Conservation (phyloP, 345 rosid genomes). For the Arabidopsis arenosa region DNA sequence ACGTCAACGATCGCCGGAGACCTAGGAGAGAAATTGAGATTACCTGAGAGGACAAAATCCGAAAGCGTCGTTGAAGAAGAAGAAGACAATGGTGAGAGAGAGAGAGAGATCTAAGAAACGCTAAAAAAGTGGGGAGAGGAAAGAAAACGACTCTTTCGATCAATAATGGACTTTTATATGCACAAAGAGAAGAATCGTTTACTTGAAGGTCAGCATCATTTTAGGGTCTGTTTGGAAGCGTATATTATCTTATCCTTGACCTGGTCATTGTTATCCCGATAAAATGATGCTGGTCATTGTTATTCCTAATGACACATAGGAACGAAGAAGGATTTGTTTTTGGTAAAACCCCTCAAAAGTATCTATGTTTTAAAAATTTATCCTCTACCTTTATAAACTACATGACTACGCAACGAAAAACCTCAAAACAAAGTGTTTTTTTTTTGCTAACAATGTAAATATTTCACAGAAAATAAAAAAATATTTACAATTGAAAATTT, state of each 20-base stretch:
- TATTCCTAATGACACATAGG: no score
- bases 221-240: conserved; percentile 39
- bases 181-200: conserved; percentile 37
- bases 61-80: conserved; percentile 27
- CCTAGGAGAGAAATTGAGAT: conserved; percentile 26
- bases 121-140: conserved; percentile 4
- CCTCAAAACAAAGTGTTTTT: background rate
- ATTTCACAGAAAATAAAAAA: no score
- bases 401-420: no score
- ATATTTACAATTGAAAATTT: no score
- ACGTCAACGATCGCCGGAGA: conserved; percentile 30
- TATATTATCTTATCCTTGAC: conserved; percentile 25
- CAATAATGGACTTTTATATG: conserved; percentile 38
- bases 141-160: background rate
- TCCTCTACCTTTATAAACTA: no score
- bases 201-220: conserved; percentile 37
- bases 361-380: no score
- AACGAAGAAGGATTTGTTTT: background rate
- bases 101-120: conserved; percentile 31
- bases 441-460: no score
- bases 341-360: no score
- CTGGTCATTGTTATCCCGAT: background rate
- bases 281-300: conserved; percentile 5
- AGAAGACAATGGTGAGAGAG: background rate
- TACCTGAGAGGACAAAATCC: conserved; percentile 31